A percentile compares a stretch with the other conserved stretches of the same genome.
Conservation (phyloP, 2,329 filamentous ascomycete species). For the Hymenoscyphus salicellus region DNA sequence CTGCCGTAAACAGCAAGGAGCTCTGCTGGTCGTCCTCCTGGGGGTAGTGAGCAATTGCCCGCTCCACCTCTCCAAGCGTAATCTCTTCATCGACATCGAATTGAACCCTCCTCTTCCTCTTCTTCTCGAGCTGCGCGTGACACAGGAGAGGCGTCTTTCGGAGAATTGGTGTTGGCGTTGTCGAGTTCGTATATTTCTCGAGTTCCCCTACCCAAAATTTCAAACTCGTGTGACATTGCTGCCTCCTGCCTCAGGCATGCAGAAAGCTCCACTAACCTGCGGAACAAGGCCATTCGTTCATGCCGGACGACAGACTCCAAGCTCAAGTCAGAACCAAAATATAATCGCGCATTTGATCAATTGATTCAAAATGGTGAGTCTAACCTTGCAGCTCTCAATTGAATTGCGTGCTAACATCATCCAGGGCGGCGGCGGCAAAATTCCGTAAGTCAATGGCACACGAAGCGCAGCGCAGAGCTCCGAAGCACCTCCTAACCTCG, state of each 20-base stretch:
- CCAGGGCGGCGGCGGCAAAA: constrained; percentile 77
- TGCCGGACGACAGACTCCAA: constrained; percentile 18
- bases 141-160: constrained; percentile 11
- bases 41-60: constrained; percentile 54
- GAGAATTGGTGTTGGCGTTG: constrained; percentile 18
- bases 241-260: neutral
- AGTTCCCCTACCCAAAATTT: constrained; percentile 12
- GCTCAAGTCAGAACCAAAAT: neutral
- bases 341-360: constrained; percentile 23
- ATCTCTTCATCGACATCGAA: constrained; percentile 52
- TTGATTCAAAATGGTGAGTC: constrained; percentile 56
- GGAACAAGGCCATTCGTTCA: neutral
- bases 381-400: neutral
- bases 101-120: constrained; percentile 19
- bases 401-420: constrained; percentile 42
- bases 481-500: constrained; percentile 24
- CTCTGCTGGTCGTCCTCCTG: constrained; percentile 20
- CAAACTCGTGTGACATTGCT: neutral
- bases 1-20: constrained; percentile 40
- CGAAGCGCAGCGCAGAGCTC: constrained; percentile 15
- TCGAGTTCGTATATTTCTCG: constrained; percentile 13
- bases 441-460: constrained; percentile 53
- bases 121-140: constrained; percentile 16
- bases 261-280: neutral
- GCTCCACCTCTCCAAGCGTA: constrained; percentile 59